phyloP scores from a whole-genome alignment of 257 asterid species.

The Solanum neorickii region DNA sequence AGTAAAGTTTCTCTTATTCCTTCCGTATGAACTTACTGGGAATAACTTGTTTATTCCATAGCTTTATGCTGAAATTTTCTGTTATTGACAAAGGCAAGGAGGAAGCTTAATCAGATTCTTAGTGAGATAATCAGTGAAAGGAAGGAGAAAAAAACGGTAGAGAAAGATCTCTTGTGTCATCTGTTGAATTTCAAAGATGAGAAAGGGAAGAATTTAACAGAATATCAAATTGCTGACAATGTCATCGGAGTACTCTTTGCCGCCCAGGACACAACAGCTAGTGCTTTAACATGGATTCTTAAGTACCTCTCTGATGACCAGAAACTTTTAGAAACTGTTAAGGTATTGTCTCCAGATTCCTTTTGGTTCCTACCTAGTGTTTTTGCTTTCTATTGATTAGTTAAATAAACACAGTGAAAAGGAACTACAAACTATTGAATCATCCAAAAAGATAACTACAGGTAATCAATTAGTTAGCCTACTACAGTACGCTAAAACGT shows the following conservation, averaged over 20 bases:
- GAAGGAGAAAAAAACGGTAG: constrained; percentile 29
- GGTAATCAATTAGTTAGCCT: background rate
- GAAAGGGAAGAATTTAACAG: constrained; percentile 21
- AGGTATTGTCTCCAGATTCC: constrained; percentile 20
- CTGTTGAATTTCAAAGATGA: constrained; percentile 44
- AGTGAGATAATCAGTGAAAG: constrained; percentile 42
- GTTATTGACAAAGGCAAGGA: constrained; percentile 44
- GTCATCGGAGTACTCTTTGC: constrained; percentile 83
- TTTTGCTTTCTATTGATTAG: background rate
- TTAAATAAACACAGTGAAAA: background rate
- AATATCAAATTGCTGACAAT: constrained; percentile 72
- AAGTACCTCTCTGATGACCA: constrained; percentile 62
- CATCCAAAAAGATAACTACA: background rate
- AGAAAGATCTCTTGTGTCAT: constrained; percentile 37
- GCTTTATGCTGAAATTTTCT: background rate
- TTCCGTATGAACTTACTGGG: background rate
- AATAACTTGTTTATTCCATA: background rate
- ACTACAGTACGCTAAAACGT: background rate
- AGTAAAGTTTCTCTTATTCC: background rate
- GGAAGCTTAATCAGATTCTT: constrained; percentile 42
- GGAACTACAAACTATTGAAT: background rate
- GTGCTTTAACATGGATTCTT: constrained; percentile 79
- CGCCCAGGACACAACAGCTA: constrained; percentile 92
- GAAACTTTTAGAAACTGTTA: constrained; percentile 48
- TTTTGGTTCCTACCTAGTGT: background rate